Evolutionary conservation across 768 basidiomycete genomes (phyloP).

Genomic region (Kwoniella bestiolae): DNA sequence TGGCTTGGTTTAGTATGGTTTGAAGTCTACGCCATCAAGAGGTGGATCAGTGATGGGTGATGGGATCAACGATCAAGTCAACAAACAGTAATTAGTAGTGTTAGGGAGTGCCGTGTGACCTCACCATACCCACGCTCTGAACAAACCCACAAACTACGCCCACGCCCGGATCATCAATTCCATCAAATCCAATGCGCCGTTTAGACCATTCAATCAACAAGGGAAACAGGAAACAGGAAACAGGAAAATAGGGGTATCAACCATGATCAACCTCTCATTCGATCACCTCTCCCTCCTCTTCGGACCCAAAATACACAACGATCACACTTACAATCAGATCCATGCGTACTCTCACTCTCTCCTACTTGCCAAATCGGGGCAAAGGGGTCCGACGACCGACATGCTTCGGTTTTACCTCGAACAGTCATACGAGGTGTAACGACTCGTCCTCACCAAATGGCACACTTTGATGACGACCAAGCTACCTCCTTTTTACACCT

Average conservation of each 20-base stretch:
- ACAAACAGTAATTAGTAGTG: neutral
- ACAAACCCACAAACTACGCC: neutral
- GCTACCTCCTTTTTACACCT: neutral
- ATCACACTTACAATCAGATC: neutral
- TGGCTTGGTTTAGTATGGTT: neutral
- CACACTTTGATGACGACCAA: neutral
- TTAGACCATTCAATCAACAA: neutral
- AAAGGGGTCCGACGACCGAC: constrained; percentile 16
- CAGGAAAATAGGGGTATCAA: constrained; percentile 6
- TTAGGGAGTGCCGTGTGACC: constrained; percentile 1
- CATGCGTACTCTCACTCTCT: neutral
- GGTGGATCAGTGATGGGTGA: neutral
- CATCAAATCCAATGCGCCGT: neutral
- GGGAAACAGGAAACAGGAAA: too few species aligned
- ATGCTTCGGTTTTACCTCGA: constrained; percentile 16
- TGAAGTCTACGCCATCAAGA: neutral
- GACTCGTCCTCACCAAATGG: neutral
- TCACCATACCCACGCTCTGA: constrained; percentile 10
- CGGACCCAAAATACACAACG: constrained; percentile 2
- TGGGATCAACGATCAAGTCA: constrained; percentile 2
- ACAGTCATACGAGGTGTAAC: too few species aligned
- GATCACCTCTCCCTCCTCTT: constrained; percentile 1
- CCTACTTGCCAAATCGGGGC: constrained; percentile 2
- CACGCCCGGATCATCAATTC: constrained; percentile 18
- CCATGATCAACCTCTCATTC: constrained; percentile 14